These are phyloP conservation scores for Geotrichum ghanense DNA, from an alignment of 805 yeast species.

Conservation along the genomic window DNA sequence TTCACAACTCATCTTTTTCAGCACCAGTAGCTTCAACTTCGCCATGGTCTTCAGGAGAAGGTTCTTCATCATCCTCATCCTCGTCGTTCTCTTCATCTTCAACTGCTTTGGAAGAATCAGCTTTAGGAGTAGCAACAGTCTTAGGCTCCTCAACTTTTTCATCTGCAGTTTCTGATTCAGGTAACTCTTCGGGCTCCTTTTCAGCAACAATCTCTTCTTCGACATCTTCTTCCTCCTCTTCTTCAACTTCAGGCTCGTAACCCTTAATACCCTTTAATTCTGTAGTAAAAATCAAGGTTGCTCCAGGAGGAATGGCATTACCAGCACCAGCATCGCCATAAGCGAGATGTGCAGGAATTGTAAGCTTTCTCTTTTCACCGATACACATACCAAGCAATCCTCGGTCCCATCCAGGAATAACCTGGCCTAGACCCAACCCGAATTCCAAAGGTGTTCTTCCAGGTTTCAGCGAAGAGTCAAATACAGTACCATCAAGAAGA, in stretches of 20 bases:
- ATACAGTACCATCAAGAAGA: slow-evolving; percentile 54
- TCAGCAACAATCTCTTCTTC: neutral
- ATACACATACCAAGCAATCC: slow-evolving; percentile 77
- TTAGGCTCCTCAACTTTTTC: slow-evolving; percentile 5
- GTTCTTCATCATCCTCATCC: slow-evolving; percentile 3
- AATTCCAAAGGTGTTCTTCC: slow-evolving; percentile 53
- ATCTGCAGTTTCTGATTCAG: slow-evolving; percentile 1
- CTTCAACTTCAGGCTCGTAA: slow-evolving; percentile 9
- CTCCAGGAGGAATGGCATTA: slow-evolving; percentile 64
- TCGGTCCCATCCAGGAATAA: slow-evolving; percentile 85
- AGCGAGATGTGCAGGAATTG: slow-evolving; percentile 68
- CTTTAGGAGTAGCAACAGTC: slow-evolving; percentile 8
- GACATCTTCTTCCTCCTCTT: neutral
- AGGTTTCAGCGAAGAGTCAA: slow-evolving; percentile 62
- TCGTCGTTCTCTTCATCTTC: slow-evolving; percentile 6
- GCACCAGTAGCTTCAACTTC: neutral
- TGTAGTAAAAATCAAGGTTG: slow-evolving; percentile 58
- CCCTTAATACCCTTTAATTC: slow-evolving; percentile 50
- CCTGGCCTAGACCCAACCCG: slow-evolving; percentile 66
- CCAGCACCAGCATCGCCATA: slow-evolving; percentile 69
- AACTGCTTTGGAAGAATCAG: slow-evolving; percentile 3
- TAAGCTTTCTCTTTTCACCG: slow-evolving; percentile 73
- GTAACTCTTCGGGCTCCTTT: slow-evolving; percentile 1
- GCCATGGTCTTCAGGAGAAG: slow-evolving; percentile 1
- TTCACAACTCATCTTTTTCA: neutral